Evolutionary conservation across 1,284 basidiomycete species (phyloP), one percentile per base, ranked within the genome.

Genomic region (Pseudozyma thailandica): DNA sequence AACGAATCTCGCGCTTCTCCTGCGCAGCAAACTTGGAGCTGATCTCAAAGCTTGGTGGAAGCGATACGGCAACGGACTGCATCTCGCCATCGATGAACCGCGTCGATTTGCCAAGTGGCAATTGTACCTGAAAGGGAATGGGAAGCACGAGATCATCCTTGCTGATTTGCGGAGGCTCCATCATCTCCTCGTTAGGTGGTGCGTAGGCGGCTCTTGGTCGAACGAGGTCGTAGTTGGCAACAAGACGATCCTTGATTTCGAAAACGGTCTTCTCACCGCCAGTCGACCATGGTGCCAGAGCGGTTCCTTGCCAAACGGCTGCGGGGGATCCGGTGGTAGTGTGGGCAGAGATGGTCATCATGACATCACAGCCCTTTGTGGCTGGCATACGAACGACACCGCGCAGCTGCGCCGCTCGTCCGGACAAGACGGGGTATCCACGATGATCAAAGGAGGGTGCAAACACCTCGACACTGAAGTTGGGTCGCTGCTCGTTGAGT

Each of bases 31-130:
- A 46, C 39, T 78, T 76, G 31, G 73, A 72, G 51, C 74, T 74
- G 53, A 79, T 74, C 51, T 79, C 78, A 42, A 74, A 79, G 31
- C 71, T 74, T 21, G 78, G 78, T 16, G 78, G 78, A 16, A 79
- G 55, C 35, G 78, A 56, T 2, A 79, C 78, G 12, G 74, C 56
- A n/a, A 73, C 62, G 15, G 65, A 45, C 51, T 75, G 68, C 55
- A 71, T 51, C 35, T 79, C 68, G 50, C 78, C 78, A 39, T 79
- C 75, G 25, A 78, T 61, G 46, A 77, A 59, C n/a, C 74, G 50
- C 7, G 74, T 77, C 27, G 74, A 47, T 37, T 70, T 66, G 39
- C 78, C 78, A 18, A 78, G 37, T 2, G 78, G 78, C 50, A 79
- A 38, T n/a, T 72, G 75, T 35, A 71, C 56, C 31, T 72, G 59